These are phyloP conservation scores for Ophiostoma fasciatum DNA, from an alignment of 2,329 filamentous ascomycete genomes.

Conservation along the genomic window DNA sequence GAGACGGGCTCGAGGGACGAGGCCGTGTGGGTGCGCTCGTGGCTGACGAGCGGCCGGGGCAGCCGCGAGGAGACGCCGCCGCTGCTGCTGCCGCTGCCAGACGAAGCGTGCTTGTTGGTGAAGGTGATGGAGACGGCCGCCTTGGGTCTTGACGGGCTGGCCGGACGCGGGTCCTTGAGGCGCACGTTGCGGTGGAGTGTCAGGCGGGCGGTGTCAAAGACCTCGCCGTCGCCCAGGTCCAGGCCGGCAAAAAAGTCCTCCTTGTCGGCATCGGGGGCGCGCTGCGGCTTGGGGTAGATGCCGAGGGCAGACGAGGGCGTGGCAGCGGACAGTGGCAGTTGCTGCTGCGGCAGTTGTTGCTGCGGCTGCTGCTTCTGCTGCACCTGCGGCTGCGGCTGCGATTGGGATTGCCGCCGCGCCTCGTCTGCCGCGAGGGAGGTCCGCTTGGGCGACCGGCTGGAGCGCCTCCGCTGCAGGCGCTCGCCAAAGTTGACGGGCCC, in stretches of 20 bases:
- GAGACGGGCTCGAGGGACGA: conserved; percentile 84
- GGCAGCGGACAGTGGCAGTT: neutral
- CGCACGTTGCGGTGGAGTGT: conserved; percentile 87
- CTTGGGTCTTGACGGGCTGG: conserved; percentile 56
- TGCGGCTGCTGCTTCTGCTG: neutral
- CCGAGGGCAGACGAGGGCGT: conserved; percentile 3
- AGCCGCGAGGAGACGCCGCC: conserved; percentile 49
- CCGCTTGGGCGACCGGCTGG: conserved; percentile 40
- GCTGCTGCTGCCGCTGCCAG: too few relatives aligned
- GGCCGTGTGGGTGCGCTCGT: conserved; percentile 51
- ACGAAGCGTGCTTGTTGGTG: conserved; percentile 59
- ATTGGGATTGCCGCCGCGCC: conserved; percentile 19
- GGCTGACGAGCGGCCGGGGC: conserved; percentile 54
- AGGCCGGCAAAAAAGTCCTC: conserved; percentile 80
- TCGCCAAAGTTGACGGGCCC: conserved; percentile 74
- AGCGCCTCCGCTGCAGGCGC: conserved; percentile 58
- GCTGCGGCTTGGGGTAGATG: conserved; percentile 10
- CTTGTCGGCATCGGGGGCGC: conserved; percentile 27
- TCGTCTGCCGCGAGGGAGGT: conserved; percentile 7
- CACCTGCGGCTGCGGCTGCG: conserved; percentile 10
- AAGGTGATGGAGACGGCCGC: conserved; percentile 81
- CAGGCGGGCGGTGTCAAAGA: conserved; percentile 66
- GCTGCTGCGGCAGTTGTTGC: neutral
- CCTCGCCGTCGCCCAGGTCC: conserved; percentile 70
- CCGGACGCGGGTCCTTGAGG: conserved; percentile 55